Base-by-base conservation (phyloP, 371 early-diverging fungal genomes). In the Mucor plumbeus region DNA sequence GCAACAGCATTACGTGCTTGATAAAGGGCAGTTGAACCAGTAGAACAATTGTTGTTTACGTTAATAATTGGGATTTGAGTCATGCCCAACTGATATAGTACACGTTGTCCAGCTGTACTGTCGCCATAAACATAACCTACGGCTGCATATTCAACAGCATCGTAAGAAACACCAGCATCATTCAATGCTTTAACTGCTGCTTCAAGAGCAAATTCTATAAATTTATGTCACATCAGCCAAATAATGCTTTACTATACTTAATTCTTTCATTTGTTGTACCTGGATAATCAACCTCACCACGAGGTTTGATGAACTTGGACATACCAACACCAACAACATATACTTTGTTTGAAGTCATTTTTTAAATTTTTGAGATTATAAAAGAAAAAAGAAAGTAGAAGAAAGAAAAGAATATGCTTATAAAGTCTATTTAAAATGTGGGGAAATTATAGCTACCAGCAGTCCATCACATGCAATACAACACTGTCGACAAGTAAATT, bases 11-110 rank as follows among this genome's bases (percentile, higher is more conserved):
- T 84, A 33, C 90, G 86, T 10, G 92, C 93, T 68, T 88, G 78
- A 68, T 76, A 90, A 55, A 92, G 78, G n/a, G 94, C 92, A 17
- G 92, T 86, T 1, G 90, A 90, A 10, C 94, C 92, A 36, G 92
- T 91, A 7, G 90, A 86, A 74, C 94, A 91, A 78, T 92, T 91
- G 86, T 92, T 93, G 77, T 92, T 92, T 69, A 91, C 91, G 67
- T 93, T 93, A 68, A 76, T 74, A 38, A 78, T 71, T 13, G 80
- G 86, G 61, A 90, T 89, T 71, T 86, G 86, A 19, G 88, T 87
- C 88, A 87, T 86, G 15, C 89, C 90, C 17, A 90, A 77, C 65
- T 87, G 89, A 67, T 90, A 90, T 34, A 92, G 69, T 3, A 87
- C 87, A 48, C 94, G 85, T 79, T 93, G 92, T 17, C 92, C 94